Evolutionary conservation across 306 rosid species (phyloP).

Genomic region (Styphnolobium japonicum): DNA sequence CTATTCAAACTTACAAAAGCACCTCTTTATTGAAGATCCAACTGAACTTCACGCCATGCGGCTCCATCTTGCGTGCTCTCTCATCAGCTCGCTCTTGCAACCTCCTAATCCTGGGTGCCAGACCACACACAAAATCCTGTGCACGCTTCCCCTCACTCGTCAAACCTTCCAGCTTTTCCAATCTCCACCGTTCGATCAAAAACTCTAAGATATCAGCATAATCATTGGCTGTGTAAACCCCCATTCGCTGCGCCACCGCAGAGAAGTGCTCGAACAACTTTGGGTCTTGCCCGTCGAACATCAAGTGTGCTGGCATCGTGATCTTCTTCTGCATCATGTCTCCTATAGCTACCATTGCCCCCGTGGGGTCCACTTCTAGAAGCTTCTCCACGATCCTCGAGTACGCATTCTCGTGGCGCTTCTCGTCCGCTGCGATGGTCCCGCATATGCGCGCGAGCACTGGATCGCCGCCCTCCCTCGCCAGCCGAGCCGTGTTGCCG

Average conservation of each 20-base stretch:
- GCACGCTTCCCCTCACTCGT: slow-evolving; percentile 41
- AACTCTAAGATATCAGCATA: slow-evolving; percentile 59
- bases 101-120: slow-evolving; percentile 56
- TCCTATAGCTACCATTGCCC: slow-evolving; percentile 50
- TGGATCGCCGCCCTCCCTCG: slow-evolving; percentile 50
- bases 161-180: slow-evolving; percentile 58
- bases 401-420: slow-evolving; percentile 64
- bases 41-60: slow-evolving; percentile 47
- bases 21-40: slow-evolving; percentile 47
- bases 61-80: slow-evolving; percentile 40
- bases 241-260: slow-evolving; percentile 50
- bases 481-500: slow-evolving; percentile 75
- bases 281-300: slow-evolving; percentile 62
- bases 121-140: slow-evolving; percentile 54
- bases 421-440: slow-evolving; percentile 66
- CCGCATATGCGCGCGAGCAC: slow-evolving; percentile 63
- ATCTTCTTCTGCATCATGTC: slow-evolving; percentile 71
- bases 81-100: slow-evolving; percentile 55
- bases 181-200: slow-evolving; percentile 46
- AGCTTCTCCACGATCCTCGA: slow-evolving; percentile 60
- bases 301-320: slow-evolving; percentile 68
- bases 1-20: neutral
- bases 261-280: slow-evolving; percentile 57
- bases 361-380: slow-evolving; percentile 58
- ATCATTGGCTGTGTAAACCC: slow-evolving; percentile 63